These are phyloP conservation scores for Macrolepiota fuliginosa DNA, from an alignment of 768 basidiomycete species.

Conservation along the genomic window DNA sequence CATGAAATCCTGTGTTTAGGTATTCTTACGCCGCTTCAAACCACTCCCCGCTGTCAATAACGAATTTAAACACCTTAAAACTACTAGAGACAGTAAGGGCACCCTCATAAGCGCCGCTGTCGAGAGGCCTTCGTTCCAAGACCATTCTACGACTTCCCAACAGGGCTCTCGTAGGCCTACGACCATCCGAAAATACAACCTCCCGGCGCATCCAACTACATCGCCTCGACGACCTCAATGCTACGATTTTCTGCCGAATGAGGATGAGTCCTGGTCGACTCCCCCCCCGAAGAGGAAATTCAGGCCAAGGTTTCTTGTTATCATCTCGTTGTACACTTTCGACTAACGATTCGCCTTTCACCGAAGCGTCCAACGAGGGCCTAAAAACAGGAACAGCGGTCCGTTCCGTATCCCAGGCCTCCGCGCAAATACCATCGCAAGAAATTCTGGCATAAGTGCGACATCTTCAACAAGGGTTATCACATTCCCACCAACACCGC, in stretches of 20 bases:
- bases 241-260: neutral
- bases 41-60: too few species aligned
- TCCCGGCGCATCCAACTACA: neutral
- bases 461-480: conserved; percentile 1
- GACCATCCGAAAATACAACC: neutral
- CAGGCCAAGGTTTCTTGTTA: conserved; percentile 10
- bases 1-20: too few species aligned
- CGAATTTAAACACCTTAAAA: neutral
- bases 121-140: neutral
- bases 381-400: conserved; percentile 2
- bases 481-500: conserved; percentile 7
- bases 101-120: neutral
- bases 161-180: too few species aligned
- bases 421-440: neutral
- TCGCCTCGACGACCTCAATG: neutral
- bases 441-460: conserved; percentile 1
- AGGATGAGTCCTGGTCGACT: conserved; percentile 9
- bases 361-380: neutral
- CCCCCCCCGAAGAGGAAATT: conserved; percentile 7
- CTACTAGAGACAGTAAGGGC: neutral
- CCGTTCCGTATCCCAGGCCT: conserved; percentile 9
- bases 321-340: neutral
- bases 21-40: too few species aligned
- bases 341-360: neutral
- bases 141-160: neutral